Conservation (phyloP, 2,329 filamentous ascomycete genomes). For the Berkeleyomyces basicola region DNA sequence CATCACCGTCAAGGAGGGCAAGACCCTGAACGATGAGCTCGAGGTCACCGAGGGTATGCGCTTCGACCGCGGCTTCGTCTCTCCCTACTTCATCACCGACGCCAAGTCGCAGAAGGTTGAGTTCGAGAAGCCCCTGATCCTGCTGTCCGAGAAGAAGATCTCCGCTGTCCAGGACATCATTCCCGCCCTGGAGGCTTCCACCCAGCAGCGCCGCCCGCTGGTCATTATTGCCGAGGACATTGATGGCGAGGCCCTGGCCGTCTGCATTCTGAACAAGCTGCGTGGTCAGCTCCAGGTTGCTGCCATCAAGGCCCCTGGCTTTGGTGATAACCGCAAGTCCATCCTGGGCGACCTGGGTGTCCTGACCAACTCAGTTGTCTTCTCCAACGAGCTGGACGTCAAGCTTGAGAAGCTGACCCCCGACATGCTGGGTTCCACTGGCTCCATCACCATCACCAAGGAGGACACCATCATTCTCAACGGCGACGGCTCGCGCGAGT, state of each 20-base stretch:
- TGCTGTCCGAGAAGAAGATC: constrained; percentile 99
- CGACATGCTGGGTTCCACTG: constrained; percentile 92
- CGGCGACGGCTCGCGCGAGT: constrained; percentile 88
- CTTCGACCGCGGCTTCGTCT: constrained; percentile 97
- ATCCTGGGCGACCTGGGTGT: constrained; percentile 94
- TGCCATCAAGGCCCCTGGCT: constrained; percentile 96
- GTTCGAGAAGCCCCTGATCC: constrained; percentile 97
- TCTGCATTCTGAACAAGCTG: constrained; percentile 99
- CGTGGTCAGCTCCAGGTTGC: constrained; percentile 97
- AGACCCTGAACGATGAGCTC: constrained; percentile 93
- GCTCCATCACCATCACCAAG: constrained; percentile 99
- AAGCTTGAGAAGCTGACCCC: constrained; percentile 97
- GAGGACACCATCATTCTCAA: constrained; percentile 99
- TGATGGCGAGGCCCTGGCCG: constrained; percentile 91
- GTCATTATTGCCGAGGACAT: constrained; percentile 99
- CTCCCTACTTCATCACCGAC: constrained; percentile 99
- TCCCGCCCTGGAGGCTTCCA: constrained; percentile 90
- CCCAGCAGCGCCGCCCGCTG: constrained; percentile 83
- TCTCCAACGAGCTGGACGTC: constrained; percentile 94
- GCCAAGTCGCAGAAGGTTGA: constrained; percentile 97
- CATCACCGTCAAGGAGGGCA: constrained; percentile 99
- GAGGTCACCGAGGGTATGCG: constrained; percentile 99
- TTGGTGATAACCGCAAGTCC: constrained; percentile 99
- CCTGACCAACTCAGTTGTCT: constrained; percentile 92
- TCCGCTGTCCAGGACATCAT: constrained; percentile 98